phyloP scores from a whole-genome alignment of 495 filamentous ascomycete genomes.

The Penicillium herquei region DNA sequence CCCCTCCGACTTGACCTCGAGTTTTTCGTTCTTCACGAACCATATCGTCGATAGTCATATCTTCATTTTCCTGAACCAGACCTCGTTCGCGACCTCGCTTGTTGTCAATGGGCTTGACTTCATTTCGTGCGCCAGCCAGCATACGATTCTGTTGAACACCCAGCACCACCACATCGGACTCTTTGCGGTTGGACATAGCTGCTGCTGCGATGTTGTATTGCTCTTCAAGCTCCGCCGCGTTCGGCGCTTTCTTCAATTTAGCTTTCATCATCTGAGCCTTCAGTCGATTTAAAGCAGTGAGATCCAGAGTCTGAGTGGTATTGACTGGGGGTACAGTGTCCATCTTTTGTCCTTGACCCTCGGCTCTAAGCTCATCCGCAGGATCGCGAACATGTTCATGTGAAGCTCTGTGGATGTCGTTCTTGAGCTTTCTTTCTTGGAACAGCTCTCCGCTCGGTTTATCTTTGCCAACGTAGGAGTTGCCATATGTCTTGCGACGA shows the following conservation, averaged over 20 bases:
- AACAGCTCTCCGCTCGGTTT: slow-evolving; percentile 89
- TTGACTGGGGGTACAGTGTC: slow-evolving; percentile 37
- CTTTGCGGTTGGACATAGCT: slow-evolving; percentile 54
- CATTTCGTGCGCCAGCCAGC: slow-evolving; percentile 70
- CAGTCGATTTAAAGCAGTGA: slow-evolving; percentile 80
- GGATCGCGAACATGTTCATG: slow-evolving; percentile 32
- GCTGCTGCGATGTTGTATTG: slow-evolving; percentile 76
- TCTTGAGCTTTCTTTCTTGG: slow-evolving; percentile 64
- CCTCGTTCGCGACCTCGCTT: slow-evolving; percentile 80
- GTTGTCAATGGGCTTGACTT: slow-evolving; percentile 71
- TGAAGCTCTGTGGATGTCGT: slow-evolving; percentile 38
- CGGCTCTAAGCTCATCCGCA: slow-evolving; percentile 44
- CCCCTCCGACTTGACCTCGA: slow-evolving; percentile 73
- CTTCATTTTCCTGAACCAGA: slow-evolving; percentile 81
- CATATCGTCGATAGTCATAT: slow-evolving; percentile 97
- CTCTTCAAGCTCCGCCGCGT: slow-evolving; percentile 75
- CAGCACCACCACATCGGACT: slow-evolving; percentile 71
- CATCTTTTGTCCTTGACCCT: slow-evolving; percentile 42
- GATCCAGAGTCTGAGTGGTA: slow-evolving; percentile 57
- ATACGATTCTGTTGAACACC: slow-evolving; percentile 86
- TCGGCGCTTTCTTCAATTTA: slow-evolving; percentile 70
- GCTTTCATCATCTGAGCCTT: slow-evolving; percentile 94
- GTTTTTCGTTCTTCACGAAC: slow-evolving; percentile 86
- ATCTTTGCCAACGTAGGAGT: slow-evolving; percentile 80
- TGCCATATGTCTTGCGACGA: slow-evolving; percentile 77